Evolutionary conservation across 495 filamentous ascomycete genomes (phyloP), one percentile per base, ranked within the genome.

Genomic region (Talaromyces stipitatus): DNA sequence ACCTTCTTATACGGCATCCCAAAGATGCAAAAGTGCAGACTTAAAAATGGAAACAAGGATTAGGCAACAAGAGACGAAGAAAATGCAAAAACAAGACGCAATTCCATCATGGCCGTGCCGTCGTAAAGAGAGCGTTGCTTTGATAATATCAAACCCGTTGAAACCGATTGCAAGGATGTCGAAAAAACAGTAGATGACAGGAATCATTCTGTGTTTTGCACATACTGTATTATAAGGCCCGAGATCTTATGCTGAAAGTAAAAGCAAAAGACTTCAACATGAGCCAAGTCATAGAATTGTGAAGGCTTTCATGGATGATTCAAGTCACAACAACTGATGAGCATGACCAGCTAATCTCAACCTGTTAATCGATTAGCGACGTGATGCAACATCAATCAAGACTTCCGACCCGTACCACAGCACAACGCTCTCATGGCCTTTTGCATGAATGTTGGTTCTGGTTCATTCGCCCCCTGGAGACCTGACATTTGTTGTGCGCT

Each of bases 401-500:
- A 54, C 38, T 58, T 58, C 48, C 50, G 56, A 76, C 74, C 78
- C 77, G 81, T 86, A 81, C 88, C 84, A 75, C 88, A 92, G 79
- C 88, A 92, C 36, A 92, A 73, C 59, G 80, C 81, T 75, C 90
- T 91, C 87, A 89, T 85, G 72, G 91, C 76, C 71, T 91, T 91
- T 66, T 81, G 78, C 18, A 75, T 60, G 50, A 78, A 72, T 59
- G 75, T 76, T 33, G 77, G 78, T 64, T 76, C 73, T 65, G 75
- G 60, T 50, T 82, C 78, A 64, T 66, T 66, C 57, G 68, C 72
- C 43, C 66, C 73, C 56, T 72, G 76, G 54, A 58, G 59, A 50
- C 71, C 73, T 36, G 61, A 66, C 52, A 64, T 55, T 57, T 73
- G 74, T 60, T 82, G 81, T 22, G 33, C 29, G 59, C 71, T 78